Conservation (phyloP, 176 grass and related monocot genomes). For the Oryza meridionalis region DNA sequence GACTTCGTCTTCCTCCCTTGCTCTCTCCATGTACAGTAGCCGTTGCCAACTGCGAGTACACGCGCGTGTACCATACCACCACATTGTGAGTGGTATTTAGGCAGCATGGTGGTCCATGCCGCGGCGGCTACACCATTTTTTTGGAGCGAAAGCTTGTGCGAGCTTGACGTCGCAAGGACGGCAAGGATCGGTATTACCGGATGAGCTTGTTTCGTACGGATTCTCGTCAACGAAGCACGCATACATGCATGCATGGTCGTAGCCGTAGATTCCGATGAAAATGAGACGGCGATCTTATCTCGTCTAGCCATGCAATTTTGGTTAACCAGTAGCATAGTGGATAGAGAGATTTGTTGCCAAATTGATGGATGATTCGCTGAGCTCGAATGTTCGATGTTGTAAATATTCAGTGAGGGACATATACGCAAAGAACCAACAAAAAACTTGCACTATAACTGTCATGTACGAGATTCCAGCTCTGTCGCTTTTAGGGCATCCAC, state of each 20-base stretch:
- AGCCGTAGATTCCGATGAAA: neutral
- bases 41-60: neutral
- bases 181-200: conserved; percentile 45
- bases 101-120: conserved; percentile 12
- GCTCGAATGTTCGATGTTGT: neutral
- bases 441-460: conserved; percentile 3
- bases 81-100: conserved; percentile 32
- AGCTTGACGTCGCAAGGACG: conserved; percentile 57
- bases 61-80: neutral
- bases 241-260: neutral
- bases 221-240: neutral
- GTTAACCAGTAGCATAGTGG: too few species aligned
- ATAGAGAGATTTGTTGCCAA: neutral
- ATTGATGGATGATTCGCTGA: neutral
- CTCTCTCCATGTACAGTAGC: neutral
- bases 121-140: conserved; percentile 35
- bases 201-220: conserved; percentile 23
- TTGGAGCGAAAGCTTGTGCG: conserved; percentile 38
- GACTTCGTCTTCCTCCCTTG: too few species aligned
- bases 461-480: conserved; percentile 19
- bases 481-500: too few species aligned
- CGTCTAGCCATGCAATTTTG: neutral
- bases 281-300: neutral
- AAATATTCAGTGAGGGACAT: neutral
- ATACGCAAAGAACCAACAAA: conserved; percentile 29